These are phyloP conservation scores for Cryphonectria carpinicola DNA, from an alignment of 2,329 filamentous ascomycete species.

Conservation along the genomic window DNA sequence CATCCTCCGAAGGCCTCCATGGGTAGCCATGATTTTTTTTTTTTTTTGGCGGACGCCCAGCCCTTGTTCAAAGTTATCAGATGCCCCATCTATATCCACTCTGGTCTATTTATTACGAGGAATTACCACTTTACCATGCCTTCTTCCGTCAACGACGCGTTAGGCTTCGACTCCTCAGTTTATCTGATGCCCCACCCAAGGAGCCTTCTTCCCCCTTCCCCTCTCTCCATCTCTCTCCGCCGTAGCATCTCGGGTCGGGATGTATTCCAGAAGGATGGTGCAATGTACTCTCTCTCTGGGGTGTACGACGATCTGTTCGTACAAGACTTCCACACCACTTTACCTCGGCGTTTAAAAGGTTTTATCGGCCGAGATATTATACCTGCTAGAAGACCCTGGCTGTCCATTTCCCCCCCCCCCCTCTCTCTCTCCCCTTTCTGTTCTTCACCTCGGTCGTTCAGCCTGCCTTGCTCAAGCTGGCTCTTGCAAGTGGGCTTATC, in stretches of 20 bases:
- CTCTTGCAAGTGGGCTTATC: not conserved
- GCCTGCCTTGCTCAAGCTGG: not conserved
- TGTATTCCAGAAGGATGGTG: not conserved
- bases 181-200: conserved; percentile 24
- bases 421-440: too few species aligned
- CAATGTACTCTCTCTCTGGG: not conserved
- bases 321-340: not conserved
- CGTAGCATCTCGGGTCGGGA: not conserved
- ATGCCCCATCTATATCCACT: conserved; percentile 26
- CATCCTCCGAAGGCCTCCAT: conserved; percentile 11
- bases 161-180: not conserved
- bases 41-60: conserved; percentile 1
- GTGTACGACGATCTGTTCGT: not conserved
- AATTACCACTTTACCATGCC: not conserved
- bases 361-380: not conserved
- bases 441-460: too few species aligned
- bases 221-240: not conserved
- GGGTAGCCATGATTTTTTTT: conserved; percentile 10
- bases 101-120: conserved; percentile 8
- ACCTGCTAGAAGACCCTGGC: not conserved
- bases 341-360: not conserved
- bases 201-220: not conserved
- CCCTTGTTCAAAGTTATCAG: conserved; percentile 29
- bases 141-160: not conserved
- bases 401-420: too few species aligned